Percentiles rank a stretch among this genome's conserved stretches.
phyloP scores from a whole-genome alignment of 331 rosid species.

The Ulmus americana region DNA sequence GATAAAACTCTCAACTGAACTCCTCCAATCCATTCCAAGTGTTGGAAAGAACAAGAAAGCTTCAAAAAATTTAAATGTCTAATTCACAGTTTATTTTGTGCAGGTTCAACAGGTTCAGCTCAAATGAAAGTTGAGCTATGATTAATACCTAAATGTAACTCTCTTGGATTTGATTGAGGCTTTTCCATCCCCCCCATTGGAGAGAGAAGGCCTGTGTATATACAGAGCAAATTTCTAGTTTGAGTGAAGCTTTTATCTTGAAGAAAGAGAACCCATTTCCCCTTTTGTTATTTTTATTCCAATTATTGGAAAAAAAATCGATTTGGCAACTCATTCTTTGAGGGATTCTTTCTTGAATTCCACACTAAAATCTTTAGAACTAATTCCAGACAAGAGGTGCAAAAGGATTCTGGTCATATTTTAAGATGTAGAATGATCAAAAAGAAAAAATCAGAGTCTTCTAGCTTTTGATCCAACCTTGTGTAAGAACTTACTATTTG shows the following conservation, averaged over 20 bases:
- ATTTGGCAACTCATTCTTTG: conserved; percentile 43
- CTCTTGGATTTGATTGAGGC: conserved; percentile 28
- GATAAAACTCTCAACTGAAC: not conserved
- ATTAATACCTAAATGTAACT: conserved; percentile 11
- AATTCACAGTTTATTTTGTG: conserved; percentile 10
- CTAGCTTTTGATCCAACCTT: conserved; percentile 32
- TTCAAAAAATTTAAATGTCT: conserved; percentile 1
- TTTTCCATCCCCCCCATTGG: not conserved
- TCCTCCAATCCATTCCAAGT: no score
- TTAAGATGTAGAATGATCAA: conserved; percentile 22
- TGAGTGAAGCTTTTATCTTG: conserved; percentile 26
- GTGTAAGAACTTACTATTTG: conserved; percentile 28
- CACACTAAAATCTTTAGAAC: conserved; percentile 30
- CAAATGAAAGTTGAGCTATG: conserved; percentile 47
- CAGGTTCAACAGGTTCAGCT: conserved; percentile 36
- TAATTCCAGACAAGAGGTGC: conserved; percentile 26
- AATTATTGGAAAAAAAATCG: conserved; percentile 12
- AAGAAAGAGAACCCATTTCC: conserved; percentile 22
- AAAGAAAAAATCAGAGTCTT: conserved; percentile 8
- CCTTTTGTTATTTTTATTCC: conserved; percentile 16
- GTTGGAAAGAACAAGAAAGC: no score
- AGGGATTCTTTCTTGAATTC: conserved; percentile 38
- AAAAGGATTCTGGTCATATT: conserved; percentile 25
- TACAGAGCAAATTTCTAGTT: conserved; percentile 33
- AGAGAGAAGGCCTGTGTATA: conserved; percentile 32